Percentiles rank a stretch among this genome's conserved stretches.
Evolutionary conservation across 352 stramenopile genomes (phyloP).

Genomic region (Globisporangium cederbergense): DNA sequence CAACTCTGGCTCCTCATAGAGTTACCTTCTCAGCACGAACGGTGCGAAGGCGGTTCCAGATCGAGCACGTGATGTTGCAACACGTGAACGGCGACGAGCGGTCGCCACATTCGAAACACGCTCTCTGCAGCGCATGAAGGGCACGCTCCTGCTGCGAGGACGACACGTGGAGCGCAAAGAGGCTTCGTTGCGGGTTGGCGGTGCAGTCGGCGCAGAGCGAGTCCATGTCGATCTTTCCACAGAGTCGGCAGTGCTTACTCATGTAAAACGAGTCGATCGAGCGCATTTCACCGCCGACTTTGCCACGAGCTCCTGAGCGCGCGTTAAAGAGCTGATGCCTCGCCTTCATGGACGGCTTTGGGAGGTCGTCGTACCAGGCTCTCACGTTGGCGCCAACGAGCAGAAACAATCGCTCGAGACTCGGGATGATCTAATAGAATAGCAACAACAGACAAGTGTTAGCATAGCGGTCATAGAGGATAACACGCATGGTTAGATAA

Average conservation of each 20-base stretch:
- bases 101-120: conserved; percentile 51
- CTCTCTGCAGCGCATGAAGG: conserved; percentile 29
- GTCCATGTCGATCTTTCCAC: conserved; percentile 53
- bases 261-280: conserved; percentile 84
- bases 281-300: conserved; percentile 18
- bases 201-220: conserved; percentile 52
- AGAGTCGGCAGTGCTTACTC: conserved; percentile 80
- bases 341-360: conserved; percentile 58
- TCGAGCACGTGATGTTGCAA: conserved; percentile 48
- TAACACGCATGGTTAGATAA: neutral
- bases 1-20: conserved; percentile 18
- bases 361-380: conserved; percentile 64
- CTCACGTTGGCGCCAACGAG: conserved; percentile 77
- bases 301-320: conserved; percentile 17
- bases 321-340: conserved; percentile 26
- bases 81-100: conserved; percentile 45
- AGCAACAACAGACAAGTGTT: conserved; percentile 3
- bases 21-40: conserved; percentile 34
- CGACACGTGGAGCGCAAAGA: conserved; percentile 53
- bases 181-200: conserved; percentile 56
- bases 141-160: conserved; percentile 40
- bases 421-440: conserved; percentile 59
- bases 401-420: conserved; percentile 81
- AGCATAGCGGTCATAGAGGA: neutral
- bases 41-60: conserved; percentile 66